Base-by-base conservation (phyloP, 176 grass and related monocot genomes). In the Carex myosuroides region DNA sequence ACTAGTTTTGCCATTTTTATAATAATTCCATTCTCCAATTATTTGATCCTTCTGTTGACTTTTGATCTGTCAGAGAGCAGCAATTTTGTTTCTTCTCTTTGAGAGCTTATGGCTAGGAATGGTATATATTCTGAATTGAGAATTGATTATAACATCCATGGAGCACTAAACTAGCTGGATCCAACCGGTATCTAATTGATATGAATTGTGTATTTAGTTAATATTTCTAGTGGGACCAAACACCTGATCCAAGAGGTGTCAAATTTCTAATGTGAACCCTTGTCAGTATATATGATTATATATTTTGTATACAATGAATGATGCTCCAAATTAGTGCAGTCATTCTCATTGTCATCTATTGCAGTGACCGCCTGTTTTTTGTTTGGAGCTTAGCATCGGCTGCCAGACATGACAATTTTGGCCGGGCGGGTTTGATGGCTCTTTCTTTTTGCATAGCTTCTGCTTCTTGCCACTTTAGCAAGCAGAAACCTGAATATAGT, bases 341-440 rank as follows among this genome's bases (percentile, higher is more conserved):
- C 3, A 21, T 30, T 75, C 48, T 22, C 10, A 52, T 76, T 17
- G 44, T 29, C 20, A 65, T 84, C 82, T 32, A 86, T 85, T 86
- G 55, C 91, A 98, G 95, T 85, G 90, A 93, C 29, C 82, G 90
- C 68, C 77, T 88, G 44, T 83, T 89, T 90, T 83, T 98, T 56
- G 86, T 94, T 87, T 94, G 87, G 90, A 91, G 79, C 39, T 83
- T 98, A 84, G 89, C 95, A 64, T 94, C 87, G 85, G 85, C 91
- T 87, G 79, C 79, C 70, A 91, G 73, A 89, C 88, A 91, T 59
- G 89, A 90, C 81, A 91, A 91, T 82, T 98, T 98, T 94, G 89
- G 95, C 67, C 92, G 95, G 83, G 86, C 92, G 82, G 95, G 95
- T 78, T 87, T 98, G 86, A 98, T 98, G 95, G 74, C 89, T 87